Evolutionary conservation across 441 rosid species (phyloP).

Genomic region (Erysimum cheiri): DNA sequence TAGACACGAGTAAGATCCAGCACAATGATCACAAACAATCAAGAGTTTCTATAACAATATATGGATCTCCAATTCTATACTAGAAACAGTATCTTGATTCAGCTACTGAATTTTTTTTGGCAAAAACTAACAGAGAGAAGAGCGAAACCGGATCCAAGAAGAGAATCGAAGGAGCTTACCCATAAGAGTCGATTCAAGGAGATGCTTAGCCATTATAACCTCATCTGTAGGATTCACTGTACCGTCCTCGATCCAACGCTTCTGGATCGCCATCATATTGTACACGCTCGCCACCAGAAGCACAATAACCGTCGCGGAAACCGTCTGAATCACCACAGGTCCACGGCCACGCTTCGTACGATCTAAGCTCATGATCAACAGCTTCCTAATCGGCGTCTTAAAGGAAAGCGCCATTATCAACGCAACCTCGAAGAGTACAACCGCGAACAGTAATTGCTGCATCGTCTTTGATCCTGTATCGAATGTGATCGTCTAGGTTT

Average conservation of each 20-base stretch:
- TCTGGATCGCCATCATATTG: constrained; percentile 59
- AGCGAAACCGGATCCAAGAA: constrained; percentile 21
- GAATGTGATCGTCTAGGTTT: constrained; percentile 10
- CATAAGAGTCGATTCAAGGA: constrained; percentile 72
- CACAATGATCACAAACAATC: constrained; percentile 22
- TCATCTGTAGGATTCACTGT: constrained; percentile 66
- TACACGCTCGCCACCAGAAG: constrained; percentile 58
- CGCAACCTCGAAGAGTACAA: constrained; percentile 52
- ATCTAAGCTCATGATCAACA: constrained; percentile 58
- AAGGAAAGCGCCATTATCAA: constrained; percentile 58
- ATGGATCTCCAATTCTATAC: constrained; percentile 32
- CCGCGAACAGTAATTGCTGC: constrained; percentile 61
- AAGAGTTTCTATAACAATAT: constrained; percentile 27
- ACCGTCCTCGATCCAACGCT: constrained; percentile 64
- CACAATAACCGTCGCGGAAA: constrained; percentile 55
- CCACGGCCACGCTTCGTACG: constrained; percentile 74
- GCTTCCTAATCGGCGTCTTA: constrained; percentile 70
- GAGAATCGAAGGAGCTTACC: constrained; percentile 47
- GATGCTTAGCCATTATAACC: constrained; percentile 62
- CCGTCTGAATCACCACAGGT: constrained; percentile 64
- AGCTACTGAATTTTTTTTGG: too few relatives aligned
- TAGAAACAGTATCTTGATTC: too few relatives aligned
- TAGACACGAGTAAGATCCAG: constrained; percentile 28
- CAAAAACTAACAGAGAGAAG: not conserved
- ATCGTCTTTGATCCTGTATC: constrained; percentile 36